Base-by-base conservation (phyloP, 108 stramenopile genomes). In the Pseudonitzschia multiseries region DNA sequence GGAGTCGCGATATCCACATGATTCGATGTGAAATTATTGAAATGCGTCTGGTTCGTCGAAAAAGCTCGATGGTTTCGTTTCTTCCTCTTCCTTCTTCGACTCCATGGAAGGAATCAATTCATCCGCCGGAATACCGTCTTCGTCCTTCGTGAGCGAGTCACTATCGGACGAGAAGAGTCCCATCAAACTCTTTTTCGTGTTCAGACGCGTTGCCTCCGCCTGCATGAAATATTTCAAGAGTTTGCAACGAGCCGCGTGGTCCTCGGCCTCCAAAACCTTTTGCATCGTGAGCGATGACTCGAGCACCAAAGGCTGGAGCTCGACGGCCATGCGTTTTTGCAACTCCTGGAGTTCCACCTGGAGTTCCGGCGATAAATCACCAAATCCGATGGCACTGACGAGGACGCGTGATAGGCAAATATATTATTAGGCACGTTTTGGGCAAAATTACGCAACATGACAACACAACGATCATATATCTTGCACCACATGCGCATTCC, bases 221-320 rank as follows among this genome's bases (percentile, higher is more conserved):
- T 90, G 81, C 53, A 94, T 86, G 56, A 92, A 90, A 53, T 80
- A 85, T 29, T 68, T 53, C 64, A 94, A 64, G 24, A 92, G 79
- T 50, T 81, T 75, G 36, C 88, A 77, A 52, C 93, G 61, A 9
- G 76, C 88, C 18, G 61, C 61, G 78, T 94, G 93, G 68, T 84
- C 76, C 57, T 73, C 64, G 3, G 88, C 87, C 74, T 94, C 90
- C 61, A 94, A 67, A 26, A 94, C 82, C 78, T 87, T 90, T 81
- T 94, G 93, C 86, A 94, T 91, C 28, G 89, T 87, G 22, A 90
- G 57, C 36, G 91, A 91, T 46, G 85, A 86, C 68, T 94, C 93
- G 50, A 92, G 71, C 51, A 89, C 48, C 44, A 94, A 52, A 0
- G 93, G 92, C 73, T 81, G 83, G 53, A 89, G 69, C 65, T 91